Base-by-base conservation (phyloP, 805 yeast species). In the Barnettozyma wickerhamii region DNA sequence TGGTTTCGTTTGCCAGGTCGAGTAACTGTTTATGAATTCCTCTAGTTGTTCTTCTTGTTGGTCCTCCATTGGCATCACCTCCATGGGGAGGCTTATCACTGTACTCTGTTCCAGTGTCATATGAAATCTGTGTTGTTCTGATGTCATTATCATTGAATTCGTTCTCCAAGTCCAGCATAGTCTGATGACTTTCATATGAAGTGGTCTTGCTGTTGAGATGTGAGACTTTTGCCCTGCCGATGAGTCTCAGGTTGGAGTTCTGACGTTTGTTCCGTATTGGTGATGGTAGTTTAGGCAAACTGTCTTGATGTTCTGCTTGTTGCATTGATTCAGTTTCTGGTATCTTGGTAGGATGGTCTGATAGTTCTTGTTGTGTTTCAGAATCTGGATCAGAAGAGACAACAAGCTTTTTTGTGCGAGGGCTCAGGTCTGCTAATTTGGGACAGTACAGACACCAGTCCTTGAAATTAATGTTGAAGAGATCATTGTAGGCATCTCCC, bases 371-470 rank as follows among this genome's bases (percentile, higher is more conserved):
- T 15, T 24, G 19, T 18, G 33, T n/a, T 27, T 29, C 29, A 18
- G 19, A 20, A 5, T 28, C 19, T 27, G 27, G 26, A 12, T 28
- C 32, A 24, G 30, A 37, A 7, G 44, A 35, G n/a, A 19, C 18
- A 2, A 33, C 24, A 13, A 34, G 34, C 28, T 43, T 54, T 40
- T 19, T 63, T 39, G 9, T 58, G 46, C 24, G 54, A 47, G 32
- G 34, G 4, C 62, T 59, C 21, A 63, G 47, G 13, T 51, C 48
- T 14, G 47, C 41, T 7, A 51, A 37, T 31, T 52, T 62, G 1
- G 79, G 79, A 14, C 76, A 77, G 56, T 65, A 76, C 2, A 79
- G 56, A 51, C 84, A 77, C 83, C 84, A 78, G 28, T 61, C 56
- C 19, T 65, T 60, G 41, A 75, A 72, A 40, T 66, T 52, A 2